Conservation (phyloP, 2,329 filamentous ascomycete genomes). For the Camillea tinctor region DNA sequence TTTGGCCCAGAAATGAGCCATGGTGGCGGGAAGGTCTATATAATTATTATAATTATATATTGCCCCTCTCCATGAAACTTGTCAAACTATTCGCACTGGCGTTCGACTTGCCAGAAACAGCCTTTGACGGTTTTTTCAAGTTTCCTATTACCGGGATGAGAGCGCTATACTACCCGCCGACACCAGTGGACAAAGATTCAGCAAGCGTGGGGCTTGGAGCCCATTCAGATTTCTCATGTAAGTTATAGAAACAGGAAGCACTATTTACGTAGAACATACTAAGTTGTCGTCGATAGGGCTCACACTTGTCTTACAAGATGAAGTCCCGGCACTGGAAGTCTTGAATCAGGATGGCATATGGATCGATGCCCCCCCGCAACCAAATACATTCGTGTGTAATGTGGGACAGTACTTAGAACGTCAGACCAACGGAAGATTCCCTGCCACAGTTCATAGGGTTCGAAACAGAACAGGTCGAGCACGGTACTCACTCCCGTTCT, state of each 20-base stretch:
- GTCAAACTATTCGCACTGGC: slow-evolving; percentile 38
- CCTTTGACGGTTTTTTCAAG: slow-evolving; percentile 37
- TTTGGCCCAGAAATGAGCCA: slow-evolving; percentile 33
- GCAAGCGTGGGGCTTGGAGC: slow-evolving; percentile 37
- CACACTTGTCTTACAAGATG: slow-evolving; percentile 37
- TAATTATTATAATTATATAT: slow-evolving; percentile 32
- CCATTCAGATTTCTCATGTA: slow-evolving; percentile 41
- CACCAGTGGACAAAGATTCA: slow-evolving; percentile 23
- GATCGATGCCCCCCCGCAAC: slow-evolving; percentile 37
- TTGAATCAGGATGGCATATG: slow-evolving; percentile 41
- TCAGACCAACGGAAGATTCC: slow-evolving; percentile 39
- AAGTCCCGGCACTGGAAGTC: slow-evolving; percentile 35
- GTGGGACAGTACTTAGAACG: slow-evolving; percentile 40
- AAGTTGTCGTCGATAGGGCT: slow-evolving; percentile 23
- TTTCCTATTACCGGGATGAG: slow-evolving; percentile 42
- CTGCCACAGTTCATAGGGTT: slow-evolving; percentile 40
- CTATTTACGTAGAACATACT: not conserved
- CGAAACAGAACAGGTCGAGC: slow-evolving; percentile 37
- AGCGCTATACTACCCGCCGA: slow-evolving; percentile 40
- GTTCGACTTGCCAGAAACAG: slow-evolving; percentile 37
- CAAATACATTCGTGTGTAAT: slow-evolving; percentile 39
- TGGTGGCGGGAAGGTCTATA: slow-evolving; percentile 36
- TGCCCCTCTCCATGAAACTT: slow-evolving; percentile 33
- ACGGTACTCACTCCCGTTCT: slow-evolving; percentile 41
- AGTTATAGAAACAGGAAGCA: not conserved